Base-by-base conservation (phyloP, 2,329 filamentous ascomycete genomes). In the Claviceps cyperi region DNA sequence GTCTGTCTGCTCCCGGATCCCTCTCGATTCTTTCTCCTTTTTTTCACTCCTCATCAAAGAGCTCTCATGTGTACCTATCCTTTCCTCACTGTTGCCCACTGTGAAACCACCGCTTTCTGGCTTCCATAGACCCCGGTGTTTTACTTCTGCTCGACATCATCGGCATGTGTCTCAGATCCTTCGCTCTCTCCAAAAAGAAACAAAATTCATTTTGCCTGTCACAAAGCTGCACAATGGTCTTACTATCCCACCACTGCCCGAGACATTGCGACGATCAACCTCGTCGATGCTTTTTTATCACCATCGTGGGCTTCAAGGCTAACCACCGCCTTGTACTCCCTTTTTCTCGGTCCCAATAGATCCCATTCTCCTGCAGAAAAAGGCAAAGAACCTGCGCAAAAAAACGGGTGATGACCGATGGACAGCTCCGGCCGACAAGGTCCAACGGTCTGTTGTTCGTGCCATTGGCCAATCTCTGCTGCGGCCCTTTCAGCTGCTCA, bases 371-470 rank as follows among this genome's bases (percentile, higher is more conserved):
- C 71, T 94, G 41, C 77, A 81, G 48, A 73, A 75, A 43, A 94
- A 92, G 63, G 89, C 89, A 2, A 71, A 72, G 49, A 72, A 71
- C 50, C 63, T 89, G 35, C 81, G 89, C 49, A 76, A 80, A 61
- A 79, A 84, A 52, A 94, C 86, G 0, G 84, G 84, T n/a, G 83
- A 94, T 57, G 74, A 81, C 36, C 72, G 81, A 53, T 94, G 83
- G 76, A 75, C 76, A 53, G 86, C 89, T 7, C 82, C 86, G 1
- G 84, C 86, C 56, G 90, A 96, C 64, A 83, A 78, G 57, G 67
- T 77, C 55, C 69, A 82, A 49, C 80, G 80, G 58, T 88, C 86
- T 0, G 79, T 95, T 39, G 58, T 68, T 6, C 67, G 64, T 45
- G 83, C 82, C 1, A 66, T 89, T 19, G 67, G 75, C 6, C 66